Base-by-base conservation (phyloP, 129 eudicot species). In the Pittosporum tobira region DNA sequence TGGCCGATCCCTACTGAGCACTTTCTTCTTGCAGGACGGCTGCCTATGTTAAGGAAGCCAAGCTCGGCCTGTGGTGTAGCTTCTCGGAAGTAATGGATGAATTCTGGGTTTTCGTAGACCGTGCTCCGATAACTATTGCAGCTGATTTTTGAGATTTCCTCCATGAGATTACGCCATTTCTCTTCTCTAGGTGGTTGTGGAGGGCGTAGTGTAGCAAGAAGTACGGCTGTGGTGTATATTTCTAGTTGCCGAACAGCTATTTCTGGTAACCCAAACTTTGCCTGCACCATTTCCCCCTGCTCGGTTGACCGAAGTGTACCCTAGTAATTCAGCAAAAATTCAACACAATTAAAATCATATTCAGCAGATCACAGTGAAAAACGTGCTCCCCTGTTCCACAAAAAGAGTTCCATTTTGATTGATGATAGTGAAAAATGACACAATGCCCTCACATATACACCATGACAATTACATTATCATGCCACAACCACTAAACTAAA, bases 271-370 rank as follows among this genome's bases (percentile, higher is more conserved):
- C 97, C 95, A 27, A 89, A 85, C 73, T 89, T 89, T 26, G 97
- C 95, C 73, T 89, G 95, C 29, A 89, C 97, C 97, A 89, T 89
- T 74, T 89, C 97, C 69, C 97, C 97, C 69, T 89, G 97, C 64
- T 89, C 97, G 4, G 97, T 89, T 26, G 88, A 82, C 52, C 97
- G 68, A 36, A 89, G 95, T 14, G 97, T 79, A 57, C 97, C 97
- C 94, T 88, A 70, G 9, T 9, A 8, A 25, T 27, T 74, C 53
- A 44, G 64, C 54, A 60, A n/a, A 47, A 47, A 49, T 42, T 51
- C 46, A 48, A 61, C 5, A 18, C 12, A 22, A 25, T 47, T n/a
- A 20, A 21, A 27, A 45, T 62, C 20, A 45, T 62, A 31, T 31
- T 56, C 60, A 31, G 61, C 45, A 46, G 57, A 30, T 57, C 16